Evolutionary conservation across 1,284 basidiomycete species (phyloP), one percentile per base, ranked within the genome.

Genomic region (Malassezia nana): DNA sequence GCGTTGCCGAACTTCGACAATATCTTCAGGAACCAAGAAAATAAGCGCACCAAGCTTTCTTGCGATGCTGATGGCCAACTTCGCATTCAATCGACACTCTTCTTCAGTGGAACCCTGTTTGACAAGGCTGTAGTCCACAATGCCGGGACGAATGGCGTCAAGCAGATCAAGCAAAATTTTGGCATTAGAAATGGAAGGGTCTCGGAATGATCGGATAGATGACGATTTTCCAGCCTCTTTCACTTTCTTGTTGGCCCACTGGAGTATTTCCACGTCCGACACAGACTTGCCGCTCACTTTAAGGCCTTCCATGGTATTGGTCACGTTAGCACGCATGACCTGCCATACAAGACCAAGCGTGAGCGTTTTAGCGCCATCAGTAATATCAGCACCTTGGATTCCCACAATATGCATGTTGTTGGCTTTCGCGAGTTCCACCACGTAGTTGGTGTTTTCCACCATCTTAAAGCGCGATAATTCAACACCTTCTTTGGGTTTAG

Each of bases 361-460:
- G 45, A 98, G 80, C 9, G 91, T 96, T 76, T 84, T 85, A 46
- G 80, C 81, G 22, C 85, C 90, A 70, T 98, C 92, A 50, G 92
- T 89, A 65, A 98, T 94, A 76, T 96, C 92, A 2, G 90, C 84
- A 9, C 92, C 92, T 75, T 98, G 94, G 64, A 98, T 95, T 20
- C 91, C 91, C 52, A 98, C 90, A 59, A 98, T 80, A 75, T 89
- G 89, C 88, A 98, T 89, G 44, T 85, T 83, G 73, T 87, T 90
- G 71, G 87, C 83, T 75, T 86, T 89, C 15, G 84, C 91, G 15
- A 98, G 83, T 48, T 98, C 92, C 47, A 96, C 85, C 4, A 79
- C 84, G 68, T 98, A 98, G 75, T 98, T 98, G 50, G 89, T 95
- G 77, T 98, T 98, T 77, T 98, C 94, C 30, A 98, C 90, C 40